Base-by-base conservation (phyloP, 2,329 filamentous ascomycete genomes). In the Herpotrichia juniperi region DNA sequence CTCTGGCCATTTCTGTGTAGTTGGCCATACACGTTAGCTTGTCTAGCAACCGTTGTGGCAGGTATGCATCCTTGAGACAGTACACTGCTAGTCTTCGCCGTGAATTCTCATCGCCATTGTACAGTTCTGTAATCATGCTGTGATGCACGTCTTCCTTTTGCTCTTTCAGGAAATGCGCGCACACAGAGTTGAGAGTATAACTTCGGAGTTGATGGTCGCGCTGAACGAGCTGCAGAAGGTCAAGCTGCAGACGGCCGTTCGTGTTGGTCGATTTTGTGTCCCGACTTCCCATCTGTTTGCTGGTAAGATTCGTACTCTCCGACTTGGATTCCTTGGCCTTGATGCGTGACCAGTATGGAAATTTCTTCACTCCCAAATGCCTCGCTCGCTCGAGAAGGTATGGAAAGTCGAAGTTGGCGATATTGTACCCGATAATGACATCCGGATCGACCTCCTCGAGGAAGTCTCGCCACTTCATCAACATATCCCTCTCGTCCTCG, bases 91-190 rank as follows among this genome's bases (percentile, higher is more conserved):
- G 78, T 76, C 94, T 87, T 64, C 96, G 86, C 59, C 94, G 81
- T 3, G 93, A 96, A 70, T 99, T 94, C 0, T 93, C 87, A 0
- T 94, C 97, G 55, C 94, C 94, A 70, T 99, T 97, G 81, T 93
- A 97, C 2, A 99, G 78, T 68, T 97, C 96, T 0, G 96, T 99
- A 66, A 99, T 99, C 92, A 99, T 99, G 2, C 93, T 97, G 76
- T 99, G 88, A 69, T 99, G 94, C 2, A 99, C 94, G 74, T 99
- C 94, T 76, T 99, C 94, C 71, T 99, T 99, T 71, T 99, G 94
- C 72, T 99, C 94, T 42, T 92, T 92, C 21, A 99, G 74, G 67
- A 99, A 99, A 59, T 99, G 90, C 4, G 94, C 90, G 61, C 87
- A 96, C 5, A 99, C 94, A 1, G 94, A 96, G 74, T 99, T 99